Conservation (phyloP, 768 basidiomycete genomes). For the Tricholoma furcatifolium region DNA sequence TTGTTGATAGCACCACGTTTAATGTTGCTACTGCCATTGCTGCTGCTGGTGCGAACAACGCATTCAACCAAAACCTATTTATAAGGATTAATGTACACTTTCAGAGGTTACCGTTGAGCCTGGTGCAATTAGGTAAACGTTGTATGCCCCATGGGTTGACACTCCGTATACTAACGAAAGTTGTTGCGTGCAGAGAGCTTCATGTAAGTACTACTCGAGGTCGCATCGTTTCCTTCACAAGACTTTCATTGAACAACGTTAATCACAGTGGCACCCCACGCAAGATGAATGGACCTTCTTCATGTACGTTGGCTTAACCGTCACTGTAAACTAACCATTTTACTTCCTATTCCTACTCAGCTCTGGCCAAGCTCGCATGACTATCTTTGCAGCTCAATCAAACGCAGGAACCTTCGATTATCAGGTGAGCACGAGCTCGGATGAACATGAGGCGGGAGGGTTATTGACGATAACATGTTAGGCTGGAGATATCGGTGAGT, state of each 20-base stretch:
- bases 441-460: neutral
- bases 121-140: conserved; percentile 48
- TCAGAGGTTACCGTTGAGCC: conserved; percentile 55
- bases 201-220: conserved; percentile 41
- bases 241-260: neutral
- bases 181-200: conserved; percentile 40
- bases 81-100: neutral
- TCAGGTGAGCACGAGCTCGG: conserved; percentile 29
- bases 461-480: conserved; percentile 14
- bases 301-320: conserved; percentile 32
- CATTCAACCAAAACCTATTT: neutral
- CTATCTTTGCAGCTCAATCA: conserved; percentile 51
- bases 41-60: conserved; percentile 32
- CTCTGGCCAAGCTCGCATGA: conserved; percentile 52
- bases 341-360: conserved; percentile 29
- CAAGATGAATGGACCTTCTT: conserved; percentile 65
- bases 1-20: conserved; percentile 54
- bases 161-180: neutral
- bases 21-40: conserved; percentile 50
- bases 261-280: conserved; percentile 64
- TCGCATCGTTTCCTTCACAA: neutral
- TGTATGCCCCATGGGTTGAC: neutral
- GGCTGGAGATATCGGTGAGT: conserved; percentile 58
- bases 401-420: conserved; percentile 63
- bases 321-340: conserved; percentile 3